A percentile compares a stretch with the other conserved stretches of the same genome.
Conservation (phyloP, 225 moss, liverwort and hornwort genomes). For the Thuidium tamariscinum region DNA sequence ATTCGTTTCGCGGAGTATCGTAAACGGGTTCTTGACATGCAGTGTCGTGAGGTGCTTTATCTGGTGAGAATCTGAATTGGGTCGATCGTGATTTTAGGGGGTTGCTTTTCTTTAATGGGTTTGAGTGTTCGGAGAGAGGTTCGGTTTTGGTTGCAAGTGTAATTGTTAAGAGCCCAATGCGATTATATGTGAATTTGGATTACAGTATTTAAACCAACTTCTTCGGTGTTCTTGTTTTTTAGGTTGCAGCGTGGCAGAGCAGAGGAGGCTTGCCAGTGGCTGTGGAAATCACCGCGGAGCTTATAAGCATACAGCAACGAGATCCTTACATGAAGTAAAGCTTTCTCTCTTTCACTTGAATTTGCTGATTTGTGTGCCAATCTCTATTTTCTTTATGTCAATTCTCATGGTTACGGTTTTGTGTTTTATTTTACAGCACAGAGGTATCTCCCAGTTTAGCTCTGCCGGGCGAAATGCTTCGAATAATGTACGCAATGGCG, state of each 20-base stretch:
- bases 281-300: slow-evolving; percentile 68
- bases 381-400: background rate
- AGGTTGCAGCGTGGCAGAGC: slow-evolving; percentile 86
- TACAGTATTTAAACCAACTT: background rate
- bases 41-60: background rate
- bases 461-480: slow-evolving; percentile 72
- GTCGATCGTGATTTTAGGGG: background rate
- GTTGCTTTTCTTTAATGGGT: background rate
- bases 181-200: background rate
- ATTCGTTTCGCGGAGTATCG: background rate
- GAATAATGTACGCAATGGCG: slow-evolving; percentile 94
- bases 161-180: background rate
- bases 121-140: background rate
- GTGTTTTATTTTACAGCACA: slow-evolving; percentile 21
- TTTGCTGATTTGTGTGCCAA: background rate
- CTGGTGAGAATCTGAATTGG: background rate
- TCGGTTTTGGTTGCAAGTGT: background rate
- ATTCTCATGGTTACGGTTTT: slow-evolving; percentile 8
- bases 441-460: slow-evolving; percentile 26
- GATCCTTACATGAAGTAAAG: slow-evolving; percentile 56
- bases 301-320: slow-evolving; percentile 64
- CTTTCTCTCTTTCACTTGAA: background rate
- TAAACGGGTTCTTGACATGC: background rate
- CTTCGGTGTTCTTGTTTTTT: background rate
- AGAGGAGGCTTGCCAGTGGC: slow-evolving; percentile 79